Percentiles rank a stretch among this genome's conserved stretches.
Evolutionary conservation across 768 basidiomycete genomes (phyloP).

Genomic region (Botryobasidium botryosum): DNA sequence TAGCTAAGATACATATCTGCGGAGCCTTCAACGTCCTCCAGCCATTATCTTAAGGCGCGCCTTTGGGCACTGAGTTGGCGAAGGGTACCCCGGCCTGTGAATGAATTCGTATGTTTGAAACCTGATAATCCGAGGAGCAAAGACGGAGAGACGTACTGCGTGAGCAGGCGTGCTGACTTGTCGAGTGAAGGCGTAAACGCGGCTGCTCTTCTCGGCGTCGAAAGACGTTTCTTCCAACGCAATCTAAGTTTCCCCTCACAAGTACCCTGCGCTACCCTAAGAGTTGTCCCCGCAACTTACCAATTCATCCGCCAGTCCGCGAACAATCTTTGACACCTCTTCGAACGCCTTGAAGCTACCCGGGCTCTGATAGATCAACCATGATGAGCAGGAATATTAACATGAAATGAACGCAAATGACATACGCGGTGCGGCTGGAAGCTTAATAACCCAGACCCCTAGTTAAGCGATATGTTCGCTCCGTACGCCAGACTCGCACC

Average conservation of each 20-base stretch:
- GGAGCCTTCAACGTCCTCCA: constrained; percentile 61
- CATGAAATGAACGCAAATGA: background rate
- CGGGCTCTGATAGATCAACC: constrained; percentile 42
- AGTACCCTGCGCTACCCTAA: too few species aligned
- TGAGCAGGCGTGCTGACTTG: constrained; percentile 71
- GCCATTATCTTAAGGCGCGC: constrained; percentile 56
- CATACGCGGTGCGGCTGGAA: constrained; percentile 56
- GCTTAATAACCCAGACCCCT: constrained; percentile 58
- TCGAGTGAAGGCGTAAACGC: constrained; percentile 70
- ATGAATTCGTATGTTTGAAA: too few species aligned
- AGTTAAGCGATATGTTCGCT: constrained; percentile 55
- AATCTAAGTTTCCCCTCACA: too few species aligned
- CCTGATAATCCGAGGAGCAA: too few species aligned
- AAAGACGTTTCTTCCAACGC: constrained; percentile 61
- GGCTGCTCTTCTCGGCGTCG: constrained; percentile 82
- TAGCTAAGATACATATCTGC: constrained; percentile 25
- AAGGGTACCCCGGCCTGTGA: constrained; percentile 69
- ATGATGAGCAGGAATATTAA: too few species aligned
- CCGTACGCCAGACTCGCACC: constrained; percentile 93
- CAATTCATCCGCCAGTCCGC: constrained; percentile 63
- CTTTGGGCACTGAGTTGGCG: constrained; percentile 79
- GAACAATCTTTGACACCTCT: constrained; percentile 65
- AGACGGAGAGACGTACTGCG: too few species aligned
- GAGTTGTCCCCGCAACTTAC: too few species aligned
- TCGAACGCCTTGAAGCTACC: constrained; percentile 62